phyloP scores from a whole-genome alignment of 495 filamentous ascomycete species.

The Poronia punctata region DNA sequence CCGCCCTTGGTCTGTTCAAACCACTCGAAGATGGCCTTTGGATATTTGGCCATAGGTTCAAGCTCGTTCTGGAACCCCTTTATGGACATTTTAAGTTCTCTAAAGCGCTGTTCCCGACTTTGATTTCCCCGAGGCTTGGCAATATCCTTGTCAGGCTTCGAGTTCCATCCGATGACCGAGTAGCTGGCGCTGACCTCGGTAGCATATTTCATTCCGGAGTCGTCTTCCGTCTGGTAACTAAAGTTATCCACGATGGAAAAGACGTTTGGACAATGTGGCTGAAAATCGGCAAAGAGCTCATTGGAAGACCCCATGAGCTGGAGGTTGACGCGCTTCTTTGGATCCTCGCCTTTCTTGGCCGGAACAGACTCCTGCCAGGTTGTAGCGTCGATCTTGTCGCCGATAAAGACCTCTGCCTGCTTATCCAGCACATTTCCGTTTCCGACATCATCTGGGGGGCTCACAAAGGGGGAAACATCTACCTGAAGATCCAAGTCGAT shows the following conservation, averaged over 20 bases:
- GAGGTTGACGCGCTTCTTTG: neutral
- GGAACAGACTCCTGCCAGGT: conserved; percentile 24
- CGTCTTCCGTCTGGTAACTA: conserved; percentile 17
- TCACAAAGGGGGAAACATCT: neutral
- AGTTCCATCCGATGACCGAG: conserved; percentile 46
- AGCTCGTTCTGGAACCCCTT: too few relatives aligned
- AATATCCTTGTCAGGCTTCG: conserved; percentile 17
- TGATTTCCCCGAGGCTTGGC: too few relatives aligned
- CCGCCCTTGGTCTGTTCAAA: too few relatives aligned
- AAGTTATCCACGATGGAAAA: conserved; percentile 43
- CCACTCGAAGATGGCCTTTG: too few relatives aligned
- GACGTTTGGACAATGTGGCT: conserved; percentile 39
- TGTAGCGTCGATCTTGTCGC: conserved; percentile 14
- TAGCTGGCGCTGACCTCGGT: conserved; percentile 33
- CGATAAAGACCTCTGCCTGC: conserved; percentile 48
- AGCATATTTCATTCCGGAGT: neutral
- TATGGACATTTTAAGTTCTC: too few relatives aligned
- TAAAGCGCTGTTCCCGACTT: too few relatives aligned
- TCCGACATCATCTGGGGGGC: too few relatives aligned
- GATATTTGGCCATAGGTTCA: too few relatives aligned
- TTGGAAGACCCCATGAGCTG: conserved; percentile 23
- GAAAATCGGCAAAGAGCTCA: conserved; percentile 43
- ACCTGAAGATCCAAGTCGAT: neutral
- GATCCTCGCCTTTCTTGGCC: neutral
- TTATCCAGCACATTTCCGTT: too few relatives aligned